Evolutionary conservation across 2,329 filamentous ascomycete genomes (phyloP).

Genomic region (Metarhizium rileyi): DNA sequence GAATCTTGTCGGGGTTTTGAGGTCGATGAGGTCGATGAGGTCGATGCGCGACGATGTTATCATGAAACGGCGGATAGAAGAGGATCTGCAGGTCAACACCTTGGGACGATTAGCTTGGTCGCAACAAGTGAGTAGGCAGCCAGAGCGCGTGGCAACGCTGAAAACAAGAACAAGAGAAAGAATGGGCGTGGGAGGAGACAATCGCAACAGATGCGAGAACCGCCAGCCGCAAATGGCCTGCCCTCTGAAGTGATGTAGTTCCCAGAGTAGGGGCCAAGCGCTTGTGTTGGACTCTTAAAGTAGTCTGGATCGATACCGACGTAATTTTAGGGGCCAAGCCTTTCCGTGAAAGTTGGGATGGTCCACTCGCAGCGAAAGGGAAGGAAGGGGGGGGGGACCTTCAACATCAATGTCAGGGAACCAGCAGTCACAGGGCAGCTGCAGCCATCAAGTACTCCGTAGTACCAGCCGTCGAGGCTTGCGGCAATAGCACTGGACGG

Average conservation of each 20-base stretch:
- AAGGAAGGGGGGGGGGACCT: conserved; percentile 7
- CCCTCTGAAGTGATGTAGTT: background rate
- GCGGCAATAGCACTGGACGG: background rate
- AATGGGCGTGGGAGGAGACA: background rate
- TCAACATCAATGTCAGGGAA: background rate
- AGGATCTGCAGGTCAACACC: conserved; percentile 2
- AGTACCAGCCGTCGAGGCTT: background rate
- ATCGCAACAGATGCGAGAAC: background rate
- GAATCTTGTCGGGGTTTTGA: background rate
- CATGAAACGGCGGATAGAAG: conserved; percentile 4
- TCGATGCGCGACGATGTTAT: conserved; percentile 6
- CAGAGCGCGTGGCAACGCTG: background rate
- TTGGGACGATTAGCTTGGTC: background rate
- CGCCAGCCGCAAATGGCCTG: background rate
- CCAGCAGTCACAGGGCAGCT: conserved; percentile 1
- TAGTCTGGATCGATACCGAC: conserved; percentile 6
- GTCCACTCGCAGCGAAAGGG: conserved; percentile 5
- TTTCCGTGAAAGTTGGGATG: conserved; percentile 1
- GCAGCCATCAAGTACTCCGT: background rate
- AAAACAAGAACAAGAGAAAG: background rate
- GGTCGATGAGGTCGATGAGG: background rate
- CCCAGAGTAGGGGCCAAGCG: background rate
- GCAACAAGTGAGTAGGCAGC: background rate
- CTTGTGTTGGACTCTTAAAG: conserved; percentile 2
- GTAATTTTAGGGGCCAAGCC: conserved; percentile 7